Base-by-base conservation (phyloP, 805 yeast species). In the Sugiyamaella qingdaonensis region DNA sequence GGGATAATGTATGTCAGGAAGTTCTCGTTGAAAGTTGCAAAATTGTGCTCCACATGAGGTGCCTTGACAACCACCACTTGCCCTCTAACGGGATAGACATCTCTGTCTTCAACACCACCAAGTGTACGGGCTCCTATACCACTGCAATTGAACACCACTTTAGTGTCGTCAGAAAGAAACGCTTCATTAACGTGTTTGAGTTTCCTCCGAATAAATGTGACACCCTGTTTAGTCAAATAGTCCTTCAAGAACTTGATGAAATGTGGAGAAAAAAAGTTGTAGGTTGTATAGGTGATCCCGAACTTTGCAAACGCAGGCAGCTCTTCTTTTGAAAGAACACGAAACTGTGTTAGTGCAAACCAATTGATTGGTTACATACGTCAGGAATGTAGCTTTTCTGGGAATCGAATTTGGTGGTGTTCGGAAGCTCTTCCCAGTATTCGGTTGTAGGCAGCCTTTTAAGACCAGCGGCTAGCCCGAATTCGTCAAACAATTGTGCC, bases 11-110 rank as follows among this genome's bases (percentile, higher is more conserved):
- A 86, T 0, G 89, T 84, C 2, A 86, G 81, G 54, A 71, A 74
- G 47, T 76, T 78, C 49, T 80, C 69, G 2, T 24, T 31, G 45
- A 53, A 37, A 16, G 46, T 14, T 73, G 80, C 63, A 55, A 68
- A 69, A 64, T 85, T 86, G 60, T 80, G 81, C 33, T 70, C 71
- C 55, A 86, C 73, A 60, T 84, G 86, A 2, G 90, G 89, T 0
- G 89, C 88, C 55, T 74, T 77, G 19, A 86, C 75, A 9, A 86
- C 83, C 16, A 86, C 84, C 24, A 86, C 89, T 63, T 87, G 95
- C 4, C 95, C 95, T 54, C 95, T 73, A 0, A 87, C 80, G 7
- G 95, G 92, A 59, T 82, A 85, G 16, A 84, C 78, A 0, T 71
- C 68, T 8, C 70, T 56, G 62, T 88, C 95, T 18, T 72, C 69